Percentiles rank a stretch among this genome's conserved stretches.
Conservation (phyloP, 768 basidiomycete genomes). For the Cyclocybe cylindracea region DNA sequence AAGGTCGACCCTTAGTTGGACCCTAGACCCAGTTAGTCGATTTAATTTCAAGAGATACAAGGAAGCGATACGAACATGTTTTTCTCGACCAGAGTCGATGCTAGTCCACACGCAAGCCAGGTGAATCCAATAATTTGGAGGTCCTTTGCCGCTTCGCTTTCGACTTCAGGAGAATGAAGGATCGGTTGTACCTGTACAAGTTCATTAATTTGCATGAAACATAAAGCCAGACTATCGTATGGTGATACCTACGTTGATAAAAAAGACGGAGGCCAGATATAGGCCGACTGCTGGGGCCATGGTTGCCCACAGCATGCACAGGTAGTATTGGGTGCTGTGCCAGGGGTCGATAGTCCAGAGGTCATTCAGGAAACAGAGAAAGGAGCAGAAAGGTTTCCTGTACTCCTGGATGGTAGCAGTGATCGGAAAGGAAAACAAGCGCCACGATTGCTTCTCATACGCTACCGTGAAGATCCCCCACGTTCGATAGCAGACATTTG, state of each 20-base stretch:
- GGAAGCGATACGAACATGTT: conserved; percentile 5
- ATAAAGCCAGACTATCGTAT: too few relatives aligned
- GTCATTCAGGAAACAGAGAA: conserved; percentile 22
- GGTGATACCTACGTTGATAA: conserved; percentile 28
- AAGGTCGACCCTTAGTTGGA: conserved; percentile 8
- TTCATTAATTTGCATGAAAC: too few relatives aligned
- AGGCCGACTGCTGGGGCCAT: conserved; percentile 34
- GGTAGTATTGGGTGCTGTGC: conserved; percentile 23
- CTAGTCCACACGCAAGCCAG: conserved; percentile 10
- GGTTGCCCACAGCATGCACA: conserved; percentile 29
- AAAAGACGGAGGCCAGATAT: conserved; percentile 30
- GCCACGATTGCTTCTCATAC: conserved; percentile 20
- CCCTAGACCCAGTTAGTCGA: not conserved
- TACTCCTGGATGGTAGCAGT: not conserved
- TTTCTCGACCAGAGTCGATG: conserved; percentile 1
- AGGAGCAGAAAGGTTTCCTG: conserved; percentile 3
- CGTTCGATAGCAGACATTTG: conserved; percentile 19
- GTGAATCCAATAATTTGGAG: not conserved
- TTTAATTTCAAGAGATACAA: not conserved
- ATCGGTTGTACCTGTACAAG: too few relatives aligned
- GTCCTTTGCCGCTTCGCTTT: not conserved
- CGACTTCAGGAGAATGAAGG: too few relatives aligned
- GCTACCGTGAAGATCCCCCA: conserved; percentile 39
- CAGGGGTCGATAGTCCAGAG: conserved; percentile 21
- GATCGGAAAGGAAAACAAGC: not conserved